These are phyloP conservation scores for Candida multigemmis DNA, from an alignment of 805 yeast species.

Conservation along the genomic window DNA sequence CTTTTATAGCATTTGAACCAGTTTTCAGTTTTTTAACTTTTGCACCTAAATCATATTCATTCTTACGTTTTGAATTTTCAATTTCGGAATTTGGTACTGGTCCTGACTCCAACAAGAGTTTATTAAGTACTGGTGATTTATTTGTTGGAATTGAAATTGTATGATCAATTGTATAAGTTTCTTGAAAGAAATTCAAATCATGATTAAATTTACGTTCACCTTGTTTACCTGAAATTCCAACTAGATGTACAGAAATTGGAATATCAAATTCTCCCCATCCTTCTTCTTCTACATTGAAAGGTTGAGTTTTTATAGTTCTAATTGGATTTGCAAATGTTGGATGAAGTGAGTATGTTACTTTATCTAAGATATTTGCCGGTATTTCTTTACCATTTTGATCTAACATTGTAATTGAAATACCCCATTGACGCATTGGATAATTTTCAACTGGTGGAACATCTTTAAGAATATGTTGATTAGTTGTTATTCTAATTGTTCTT, in stretches of 20 bases:
- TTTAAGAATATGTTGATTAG: slow-evolving; percentile 72
- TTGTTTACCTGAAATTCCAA: slow-evolving; percentile 58
- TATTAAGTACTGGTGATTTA: slow-evolving; percentile 59
- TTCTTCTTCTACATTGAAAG: slow-evolving; percentile 81
- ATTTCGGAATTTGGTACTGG: slow-evolving; percentile 46
- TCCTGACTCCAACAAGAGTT: slow-evolving; percentile 73
- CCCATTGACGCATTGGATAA: slow-evolving; percentile 94
- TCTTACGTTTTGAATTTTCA: slow-evolving; percentile 17
- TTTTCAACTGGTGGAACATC: slow-evolving; percentile 82
- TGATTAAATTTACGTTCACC: slow-evolving; percentile 85
- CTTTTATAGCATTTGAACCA: slow-evolving; percentile 46
- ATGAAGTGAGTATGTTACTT: slow-evolving; percentile 87
- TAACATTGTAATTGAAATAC: slow-evolving; percentile 64
- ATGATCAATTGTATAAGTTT: slow-evolving; percentile 72
- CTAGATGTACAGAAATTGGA: slow-evolving; percentile 63
- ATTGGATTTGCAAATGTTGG: slow-evolving; percentile 91
- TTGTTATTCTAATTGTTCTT: slow-evolving; percentile 81
- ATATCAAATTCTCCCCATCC: slow-evolving; percentile 99
- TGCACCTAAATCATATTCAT: slow-evolving; percentile 10
- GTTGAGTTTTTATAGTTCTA: slow-evolving; percentile 70
- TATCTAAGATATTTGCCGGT: slow-evolving; percentile 84
- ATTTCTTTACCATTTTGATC: slow-evolving; percentile 75
- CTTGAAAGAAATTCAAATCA: slow-evolving; percentile 79
- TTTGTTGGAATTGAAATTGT: slow-evolving; percentile 65
- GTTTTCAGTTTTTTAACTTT: slow-evolving; percentile 29